Percentiles rank a stretch among this genome's conserved stretches.
Conservation (phyloP, 345 rosid genomes). For the Boechera divaricarpa region DNA sequence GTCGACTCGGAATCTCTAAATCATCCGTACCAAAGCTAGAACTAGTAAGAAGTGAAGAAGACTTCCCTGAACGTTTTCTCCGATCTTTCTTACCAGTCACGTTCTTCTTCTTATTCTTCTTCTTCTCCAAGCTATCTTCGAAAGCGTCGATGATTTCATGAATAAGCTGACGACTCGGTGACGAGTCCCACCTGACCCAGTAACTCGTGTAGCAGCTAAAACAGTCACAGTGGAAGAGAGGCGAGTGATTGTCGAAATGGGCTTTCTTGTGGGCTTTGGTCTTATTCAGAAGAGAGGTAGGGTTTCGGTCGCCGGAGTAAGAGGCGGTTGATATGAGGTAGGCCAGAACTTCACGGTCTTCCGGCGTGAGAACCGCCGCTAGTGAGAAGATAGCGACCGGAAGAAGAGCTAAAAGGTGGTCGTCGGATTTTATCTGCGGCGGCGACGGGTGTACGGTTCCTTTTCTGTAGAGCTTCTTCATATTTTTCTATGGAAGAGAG, state of each 20-base stretch:
- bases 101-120: conserved; percentile 38
- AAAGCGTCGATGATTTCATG: conserved; percentile 80
- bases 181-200: conserved; percentile 86
- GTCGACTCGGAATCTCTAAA: conserved; percentile 31
- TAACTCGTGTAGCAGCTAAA: conserved; percentile 79
- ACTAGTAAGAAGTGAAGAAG: conserved; percentile 2
- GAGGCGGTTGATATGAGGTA: conserved; percentile 61
- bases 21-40: conserved; percentile 12
- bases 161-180: conserved; percentile 78
- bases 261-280: conserved; percentile 28
- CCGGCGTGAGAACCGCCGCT: conserved; percentile 60
- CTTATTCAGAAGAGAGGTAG: conserved; percentile 27
- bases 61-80: conserved; percentile 47
- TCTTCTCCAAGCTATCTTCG: conserved; percentile 57
- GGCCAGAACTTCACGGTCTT: conserved; percentile 70
- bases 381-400: conserved; percentile 78
- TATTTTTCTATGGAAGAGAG: conserved; percentile 31
- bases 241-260: conserved; percentile 50
- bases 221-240: conserved; percentile 70
- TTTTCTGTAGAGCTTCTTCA: conserved; percentile 82
- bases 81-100: conserved; percentile 43
- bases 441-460: conserved; percentile 81
- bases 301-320: conserved; percentile 40
- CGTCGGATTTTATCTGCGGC: conserved; percentile 53
- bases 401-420: conserved; percentile 65